Evolutionary conservation across 192 early-diverging fungal genomes (phyloP).

Genomic region (Linnemannia elongata): DNA sequence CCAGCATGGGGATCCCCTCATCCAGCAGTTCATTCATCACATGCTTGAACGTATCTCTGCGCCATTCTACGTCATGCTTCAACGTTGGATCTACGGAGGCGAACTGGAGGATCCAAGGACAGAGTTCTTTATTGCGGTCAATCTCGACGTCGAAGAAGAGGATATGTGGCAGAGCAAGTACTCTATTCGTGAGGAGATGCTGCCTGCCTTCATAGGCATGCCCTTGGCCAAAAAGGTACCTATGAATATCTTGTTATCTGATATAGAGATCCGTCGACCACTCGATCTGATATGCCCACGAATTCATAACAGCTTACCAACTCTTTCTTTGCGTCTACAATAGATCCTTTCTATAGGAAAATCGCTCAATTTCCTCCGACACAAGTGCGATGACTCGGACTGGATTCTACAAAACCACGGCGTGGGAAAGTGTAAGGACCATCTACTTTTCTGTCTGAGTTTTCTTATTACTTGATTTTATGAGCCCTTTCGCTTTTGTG

Average conservation of each 20-base stretch:
- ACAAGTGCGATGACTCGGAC: conserved; percentile 67
- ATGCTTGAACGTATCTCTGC: conserved; percentile 81
- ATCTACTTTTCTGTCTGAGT: conserved; percentile 2
- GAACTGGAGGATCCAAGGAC: conserved; percentile 92
- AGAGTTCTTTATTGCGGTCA: conserved; percentile 90
- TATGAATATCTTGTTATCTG: background rate
- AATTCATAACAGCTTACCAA: background rate
- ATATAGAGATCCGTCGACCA: background rate
- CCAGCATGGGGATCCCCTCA: conserved; percentile 94
- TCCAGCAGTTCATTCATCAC: conserved; percentile 79
- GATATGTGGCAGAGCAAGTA: conserved; percentile 91
- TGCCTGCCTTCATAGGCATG: conserved; percentile 87
- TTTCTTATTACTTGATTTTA: background rate
- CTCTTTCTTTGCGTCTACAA: background rate
- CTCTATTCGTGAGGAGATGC: conserved; percentile 79
- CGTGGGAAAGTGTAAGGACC: conserved; percentile 52
- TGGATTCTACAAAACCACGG: conserved; percentile 62
- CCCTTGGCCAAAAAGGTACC: conserved; percentile 84
- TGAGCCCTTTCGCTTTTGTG: background rate
- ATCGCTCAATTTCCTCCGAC: conserved; percentile 63
- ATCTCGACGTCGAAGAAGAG: conserved; percentile 69
- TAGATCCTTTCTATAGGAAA: conserved; percentile 54
- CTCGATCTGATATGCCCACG: background rate
- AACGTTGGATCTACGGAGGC: conserved; percentile 94
- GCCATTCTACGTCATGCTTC: conserved; percentile 94